A percentile compares a stretch with the other conserved stretches of the same genome.
These are phyloP conservation scores for Populus tremula DNA, from an alignment of 345 rosid genomes.

Conservation along the genomic window DNA sequence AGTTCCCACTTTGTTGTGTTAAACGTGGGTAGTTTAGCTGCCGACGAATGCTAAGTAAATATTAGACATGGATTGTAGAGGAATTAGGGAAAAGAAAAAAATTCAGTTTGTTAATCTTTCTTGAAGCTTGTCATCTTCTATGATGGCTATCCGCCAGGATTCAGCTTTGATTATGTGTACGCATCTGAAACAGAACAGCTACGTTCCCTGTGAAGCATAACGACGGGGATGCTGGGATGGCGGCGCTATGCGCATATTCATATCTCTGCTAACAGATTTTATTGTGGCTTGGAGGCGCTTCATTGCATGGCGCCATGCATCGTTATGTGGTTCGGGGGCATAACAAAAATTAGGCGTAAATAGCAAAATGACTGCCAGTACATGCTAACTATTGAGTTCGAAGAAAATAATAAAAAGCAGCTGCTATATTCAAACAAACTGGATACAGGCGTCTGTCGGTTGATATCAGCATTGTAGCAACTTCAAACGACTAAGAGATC, in stretches of 20 bases:
- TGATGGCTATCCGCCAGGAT: not conserved
- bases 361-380: no score
- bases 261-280: not conserved
- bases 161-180: not conserved
- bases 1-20: not conserved
- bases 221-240: not conserved
- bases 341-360: no score
- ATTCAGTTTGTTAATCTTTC: not conserved
- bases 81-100: not conserved
- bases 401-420: no score
- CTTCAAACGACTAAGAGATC: no score
- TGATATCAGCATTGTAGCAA: no score
- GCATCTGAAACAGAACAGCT: not conserved
- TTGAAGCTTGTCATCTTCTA: not conserved
- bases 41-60: not conserved
- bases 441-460: no score
- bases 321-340: no score
- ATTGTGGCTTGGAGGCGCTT: no score
- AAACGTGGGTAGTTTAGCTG: not conserved
- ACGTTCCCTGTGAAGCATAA: not conserved
- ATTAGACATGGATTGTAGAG: not conserved
- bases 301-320: no score
- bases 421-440: no score
- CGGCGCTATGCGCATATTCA: not conserved
- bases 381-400: no score